Base-by-base conservation (phyloP, 1,284 basidiomycete species). In the Kwoniella shivajii region DNA sequence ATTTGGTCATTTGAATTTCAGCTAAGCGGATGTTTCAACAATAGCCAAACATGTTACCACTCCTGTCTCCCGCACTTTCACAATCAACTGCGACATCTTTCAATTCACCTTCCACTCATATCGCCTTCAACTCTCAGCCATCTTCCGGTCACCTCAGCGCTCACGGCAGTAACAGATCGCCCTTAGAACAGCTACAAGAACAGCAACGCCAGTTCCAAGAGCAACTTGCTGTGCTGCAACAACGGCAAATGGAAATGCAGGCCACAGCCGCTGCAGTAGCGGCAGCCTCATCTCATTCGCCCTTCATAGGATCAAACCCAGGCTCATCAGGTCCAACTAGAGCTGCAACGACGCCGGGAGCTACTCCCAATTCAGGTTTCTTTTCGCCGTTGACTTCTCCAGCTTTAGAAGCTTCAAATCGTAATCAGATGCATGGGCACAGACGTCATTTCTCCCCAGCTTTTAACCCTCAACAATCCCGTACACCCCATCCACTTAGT, bases 361-460 rank as follows among this genome's bases (percentile, higher is more conserved):
- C 22, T 4, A 71, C 63, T 9, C 67, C 65, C 30, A 68, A 61
- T 1, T 69, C 72, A 0, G 81, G 82, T 33, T 81, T 82, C 67
- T 83, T 85, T 67, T 83, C 83, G 3, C 84, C 84, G 1, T 69
- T 85, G 37, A 82, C 82, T 1, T 84, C 83, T 6, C 84, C 84
- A 0, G 84, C 84, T 0, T 75, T 85, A 5, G 78, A 79, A 37
- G 82, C 83, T 26, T 59, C 61, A 53, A 64, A 59, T 53, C 38
- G 54, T 10, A 11, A 27, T 13, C 56, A 47, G 16, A 33, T 63
- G 75, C 78, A 46, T 73, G 73, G 42, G 16, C 37, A 56, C 30
- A 50, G 37, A 24, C 52, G 56, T 43, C 54, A 63, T 20, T 63
- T 57, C 46, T 52, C 71, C 46, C 55, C 65, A 42, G 56, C 62